Percentiles rank a stretch among this genome's conserved stretches.
Evolutionary conservation across 352 stramenopile genomes (phyloP).

Genomic region (Pythium rishiriense): DNA sequence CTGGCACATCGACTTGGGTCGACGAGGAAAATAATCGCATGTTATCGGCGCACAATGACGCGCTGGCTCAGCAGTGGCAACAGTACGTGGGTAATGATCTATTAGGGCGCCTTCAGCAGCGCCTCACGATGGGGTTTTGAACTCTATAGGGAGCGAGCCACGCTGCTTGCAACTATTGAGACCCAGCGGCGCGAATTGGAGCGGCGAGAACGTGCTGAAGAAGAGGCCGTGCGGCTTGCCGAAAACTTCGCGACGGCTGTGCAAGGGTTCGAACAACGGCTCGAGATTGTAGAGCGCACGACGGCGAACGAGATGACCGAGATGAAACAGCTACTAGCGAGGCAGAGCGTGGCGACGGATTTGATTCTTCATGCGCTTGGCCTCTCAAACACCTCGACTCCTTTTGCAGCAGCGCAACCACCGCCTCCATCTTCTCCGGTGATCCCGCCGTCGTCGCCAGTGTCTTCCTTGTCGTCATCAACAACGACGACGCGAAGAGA

Average conservation of each 20-base stretch:
- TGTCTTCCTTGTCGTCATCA: not conserved
- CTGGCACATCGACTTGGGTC: not conserved
- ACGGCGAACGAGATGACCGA: constrained; percentile 42
- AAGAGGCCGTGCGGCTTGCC: constrained; percentile 51
- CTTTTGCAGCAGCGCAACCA: not conserved
- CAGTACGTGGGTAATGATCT: constrained; percentile 6
- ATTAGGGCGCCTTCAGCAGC: not conserved
- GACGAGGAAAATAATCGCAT: not conserved
- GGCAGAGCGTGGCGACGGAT: constrained; percentile 45
- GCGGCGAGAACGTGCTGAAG: constrained; percentile 48
- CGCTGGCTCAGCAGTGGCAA: constrained; percentile 1
- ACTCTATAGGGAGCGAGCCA: constrained; percentile 44
- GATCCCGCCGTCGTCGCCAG: not conserved
- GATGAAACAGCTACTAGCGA: constrained; percentile 45
- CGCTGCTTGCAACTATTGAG: constrained; percentile 63
- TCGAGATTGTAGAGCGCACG: constrained; percentile 48
- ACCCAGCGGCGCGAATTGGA: constrained; percentile 59
- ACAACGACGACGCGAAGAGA: constrained; percentile 17
- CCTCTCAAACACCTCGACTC: constrained; percentile 13
- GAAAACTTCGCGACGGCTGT: constrained; percentile 57
- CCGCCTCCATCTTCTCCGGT: not conserved
- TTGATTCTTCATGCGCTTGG: constrained; percentile 58
- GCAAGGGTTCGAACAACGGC: constrained; percentile 55
- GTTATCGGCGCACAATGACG: not conserved
- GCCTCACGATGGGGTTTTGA: not conserved